Conservation (phyloP, 257 asterid species). For the Solanum clarkiae region DNA sequence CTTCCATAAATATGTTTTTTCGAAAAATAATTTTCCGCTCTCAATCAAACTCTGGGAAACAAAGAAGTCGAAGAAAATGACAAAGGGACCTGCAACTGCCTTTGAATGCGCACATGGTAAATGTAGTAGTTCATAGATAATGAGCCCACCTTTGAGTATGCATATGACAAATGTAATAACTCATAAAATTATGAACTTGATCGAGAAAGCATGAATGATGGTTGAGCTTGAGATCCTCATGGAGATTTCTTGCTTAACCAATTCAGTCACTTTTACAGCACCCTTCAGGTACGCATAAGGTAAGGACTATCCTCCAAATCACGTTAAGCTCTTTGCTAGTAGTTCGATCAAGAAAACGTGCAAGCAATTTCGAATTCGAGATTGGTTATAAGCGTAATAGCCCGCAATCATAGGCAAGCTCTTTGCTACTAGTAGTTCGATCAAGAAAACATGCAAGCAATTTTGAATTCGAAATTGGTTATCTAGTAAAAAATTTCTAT, state of each 20-base stretch:
- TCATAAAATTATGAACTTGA: background rate
- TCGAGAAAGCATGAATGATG: background rate
- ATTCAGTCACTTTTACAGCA: background rate
- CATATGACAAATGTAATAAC: background rate
- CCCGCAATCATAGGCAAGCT: accelerated
- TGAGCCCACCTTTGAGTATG: background rate
- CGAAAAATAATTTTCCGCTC: no score
- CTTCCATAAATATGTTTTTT: background rate
- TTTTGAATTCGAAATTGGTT: background rate
- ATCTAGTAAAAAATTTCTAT: no score
- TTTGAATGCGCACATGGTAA: background rate
- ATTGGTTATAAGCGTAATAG: background rate
- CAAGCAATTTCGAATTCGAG: accelerated
- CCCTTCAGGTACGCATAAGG: background rate
- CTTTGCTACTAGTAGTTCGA: background rate
- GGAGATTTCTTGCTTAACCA: background rate
- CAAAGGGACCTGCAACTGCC: accelerated
- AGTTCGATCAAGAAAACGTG: background rate
- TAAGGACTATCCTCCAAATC: accelerated
- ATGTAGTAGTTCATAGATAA: background rate
- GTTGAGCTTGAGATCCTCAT: background rate
- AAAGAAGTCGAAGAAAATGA: background rate
- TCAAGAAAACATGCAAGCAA: accelerated
- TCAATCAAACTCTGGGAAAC: background rate
- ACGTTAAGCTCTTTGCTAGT: accelerated